Evolutionary conservation across 1,284 basidiomycete genomes (phyloP), one percentile per base, ranked within the genome.

Genomic region (Amylostereum areolatum): DNA sequence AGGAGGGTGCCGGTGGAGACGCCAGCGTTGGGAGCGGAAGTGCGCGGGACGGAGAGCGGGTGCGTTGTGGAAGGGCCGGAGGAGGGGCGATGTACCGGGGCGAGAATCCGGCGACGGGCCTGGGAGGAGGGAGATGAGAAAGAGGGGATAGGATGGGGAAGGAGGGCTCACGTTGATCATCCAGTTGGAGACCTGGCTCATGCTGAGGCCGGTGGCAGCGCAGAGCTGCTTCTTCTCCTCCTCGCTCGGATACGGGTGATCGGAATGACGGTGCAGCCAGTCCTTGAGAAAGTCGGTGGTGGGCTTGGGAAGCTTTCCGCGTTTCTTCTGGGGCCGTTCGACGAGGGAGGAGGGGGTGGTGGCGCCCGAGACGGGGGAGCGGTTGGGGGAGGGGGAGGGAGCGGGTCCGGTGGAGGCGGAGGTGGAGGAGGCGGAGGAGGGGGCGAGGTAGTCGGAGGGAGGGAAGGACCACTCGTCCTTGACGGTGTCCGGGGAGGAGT

Each of bases 191-290:
- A 93, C 89, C 66, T 93, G 90, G 65, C 79, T 85, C 83, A 93
- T 92, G 65, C 82, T 89, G 54, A 94, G 70, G 11, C 88, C 88
- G 0, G 90, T 94, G 45, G 85, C 83, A 59, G 85, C 80, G 68
- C 91, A 93, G 52, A 94, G 70, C 61, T 86, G 83, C 60, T 92
- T 90, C 71, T 94, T 94, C 73, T 94, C 91, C 57, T 92, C 89
- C 63, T 94, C 89, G 55, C 83, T 87, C 25, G 91, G 92, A 64
- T 94, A 94, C 7, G 91, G 91, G 59, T 94, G 90, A 62, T 90
- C 86, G 2, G 87, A 86, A 62, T 94, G 90, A 52, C 85, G 81
- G 61, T 94, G 84, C 35, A 94, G 72, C 92, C 92, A 94, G n/a
- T 89, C 80, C 62, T 92, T 91, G 60, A 94, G 77, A 62, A 84